Evolutionary conservation across 139 green algal genomes (phyloP), one percentile per base, ranked within the genome.

Genomic region (Volvox reticuliferus): DNA sequence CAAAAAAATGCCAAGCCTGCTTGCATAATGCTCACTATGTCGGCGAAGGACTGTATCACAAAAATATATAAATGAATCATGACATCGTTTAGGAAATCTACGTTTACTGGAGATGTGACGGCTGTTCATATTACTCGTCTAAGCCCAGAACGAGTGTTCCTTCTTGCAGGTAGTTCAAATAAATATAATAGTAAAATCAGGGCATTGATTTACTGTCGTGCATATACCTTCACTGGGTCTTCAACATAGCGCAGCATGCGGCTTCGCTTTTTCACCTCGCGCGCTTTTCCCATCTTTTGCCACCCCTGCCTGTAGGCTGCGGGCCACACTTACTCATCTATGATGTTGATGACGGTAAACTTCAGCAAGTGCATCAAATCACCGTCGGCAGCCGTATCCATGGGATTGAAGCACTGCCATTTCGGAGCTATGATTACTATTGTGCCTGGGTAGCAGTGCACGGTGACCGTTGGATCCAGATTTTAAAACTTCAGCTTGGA

Each of bases 381-480:
- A 22, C 78, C 17, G 21, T 65, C 22, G 82, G 65, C 22, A 78
- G 65, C 24, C 82, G 82, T 26, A 88, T 88, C 20, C 82, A 88
- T 63, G 82, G 82, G 33, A 79, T 88, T 26, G 12, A 30, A 18
- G 37, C 80, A 17, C 30, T 81, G 75, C 32, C 75, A 17, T 55
- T 20, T 30, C 75, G 32, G 1, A 28, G 75, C 32, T 18, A 13
- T 35, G 32, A 2, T 30, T 12, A 18, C 35, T 65, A 20, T 16
- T 33, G 20, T 16, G 65, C 65, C 35, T 88, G 82, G 82, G 82
- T 88, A 2, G 65, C 44, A 3, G 63, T 88, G 63, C 78, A 88
- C 82, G 82, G 82, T 63, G 82, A 88, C 65, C 82, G 82, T n/a
- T 79, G 82, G 82, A 35, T 88, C 50, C 82, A 88, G 0, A 24